Base-by-base conservation (phyloP, 805 yeast genomes). In the Yarrowia sp. region DNA sequence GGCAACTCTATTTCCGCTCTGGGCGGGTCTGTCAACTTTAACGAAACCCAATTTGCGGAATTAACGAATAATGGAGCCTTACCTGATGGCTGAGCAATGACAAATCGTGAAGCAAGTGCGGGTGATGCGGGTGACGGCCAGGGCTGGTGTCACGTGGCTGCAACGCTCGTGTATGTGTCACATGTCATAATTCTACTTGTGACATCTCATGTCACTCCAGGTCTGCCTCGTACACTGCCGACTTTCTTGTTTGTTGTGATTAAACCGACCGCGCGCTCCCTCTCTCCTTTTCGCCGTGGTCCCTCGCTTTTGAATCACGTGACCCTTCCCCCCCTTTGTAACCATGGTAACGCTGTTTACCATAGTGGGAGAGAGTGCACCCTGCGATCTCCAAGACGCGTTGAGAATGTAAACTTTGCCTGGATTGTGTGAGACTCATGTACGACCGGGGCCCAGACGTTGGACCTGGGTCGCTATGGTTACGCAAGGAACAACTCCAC, bases 401-500 rank as follows among this genome's bases (percentile, higher is more conserved):
- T 52, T 43, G 43, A 52, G 58, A 52, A 52, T 52, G 58, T 52
- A 52, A 52, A 52, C 58, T 52, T 52, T 52, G 58, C 58, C 43
- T 52, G 43, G 58, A 52, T 52, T 47, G 52, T 47, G 52, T 30
- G 38, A 14, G 17, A 6, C 36, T 15, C 20, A 47, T 47, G 52
- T 47, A 30, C 38, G 12, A 15, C 15, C 15, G 33, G 17, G 15
- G 30, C 33, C 6, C n/a, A 8, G 33, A 44, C 49, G 50, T 46
- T 46, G 12, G 50, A 46, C 17, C 24, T 19, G 30, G 50, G 50
- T 46, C 14, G 24, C 50, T 14, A 34, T 24, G 34, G 49, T 24
- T 20, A 47, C 50, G 30, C 50, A 24, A 24, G 30, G 30, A 24
- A 24, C 30, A 24, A 24, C 30, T 24, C 30, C 30, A 24, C 38